phyloP scores from a whole-genome alignment of 495 filamentous ascomycete genomes.

The Bacidia gigantensis region DNA sequence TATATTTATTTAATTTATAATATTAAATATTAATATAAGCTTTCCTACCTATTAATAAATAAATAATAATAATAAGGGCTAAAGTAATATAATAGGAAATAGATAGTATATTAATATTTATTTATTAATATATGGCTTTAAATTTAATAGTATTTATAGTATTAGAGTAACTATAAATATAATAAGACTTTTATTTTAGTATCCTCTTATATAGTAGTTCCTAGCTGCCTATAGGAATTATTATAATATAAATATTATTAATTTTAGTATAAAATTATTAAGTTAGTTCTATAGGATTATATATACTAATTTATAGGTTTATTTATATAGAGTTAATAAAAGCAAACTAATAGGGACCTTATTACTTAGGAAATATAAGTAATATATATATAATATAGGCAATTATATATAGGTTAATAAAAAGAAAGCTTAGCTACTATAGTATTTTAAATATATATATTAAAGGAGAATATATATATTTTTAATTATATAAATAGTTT shows the following conservation, averaged over 20 bases:
- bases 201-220: background rate
- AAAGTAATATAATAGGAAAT: background rate
- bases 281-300: constrained; percentile 1
- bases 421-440: background rate
- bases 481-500: no score
- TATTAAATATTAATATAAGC: background rate
- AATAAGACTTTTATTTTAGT: background rate
- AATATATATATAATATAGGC: background rate
- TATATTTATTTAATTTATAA: background rate
- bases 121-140: background rate
- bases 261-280: constrained; percentile 6
- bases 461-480: background rate
- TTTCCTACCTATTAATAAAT: background rate
- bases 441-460: background rate
- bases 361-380: background rate
- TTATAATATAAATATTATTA: constrained; percentile 7
- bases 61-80: background rate
- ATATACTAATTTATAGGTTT: background rate
- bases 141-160: background rate
- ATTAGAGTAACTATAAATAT: background rate
- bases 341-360: background rate
- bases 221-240: background rate
- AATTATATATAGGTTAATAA: background rate
- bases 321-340: background rate
- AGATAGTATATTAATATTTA: background rate